Base-by-base conservation (phyloP, 2,329 filamentous ascomycete species). In the Fusarium staphyleae region DNA sequence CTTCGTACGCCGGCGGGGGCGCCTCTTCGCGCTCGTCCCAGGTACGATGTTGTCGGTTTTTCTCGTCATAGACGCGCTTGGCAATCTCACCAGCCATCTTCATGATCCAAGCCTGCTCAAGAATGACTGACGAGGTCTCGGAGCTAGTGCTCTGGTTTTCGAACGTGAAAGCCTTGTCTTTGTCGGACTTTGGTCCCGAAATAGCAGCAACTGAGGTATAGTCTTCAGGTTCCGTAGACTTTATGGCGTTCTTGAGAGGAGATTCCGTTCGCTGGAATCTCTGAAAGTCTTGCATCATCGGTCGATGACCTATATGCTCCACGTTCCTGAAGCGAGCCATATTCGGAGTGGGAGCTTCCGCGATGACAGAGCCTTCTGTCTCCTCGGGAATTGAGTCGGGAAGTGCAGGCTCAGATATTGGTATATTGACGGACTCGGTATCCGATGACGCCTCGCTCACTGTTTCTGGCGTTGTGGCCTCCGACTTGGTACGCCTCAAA, bases 61-160 rank as follows among this genome's bases (percentile, higher is more conserved):
- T 95, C 75, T 96, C 90, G 64, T 96, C 90, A 62, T 93, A 90
- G 61, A 96, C 91, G 49, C 91, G 88, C 43, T 87, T 81, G 29
- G 92, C 91, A 66, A 98, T 93, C 73, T 98, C 95, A 60, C 87
- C 88, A 5, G 93, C 93, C 85, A 99, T 95, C 78, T 96, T 95
- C 77, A 88, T 86, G 75, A 95, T 89, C 89, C 90, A 95, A 3
- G 90, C 90, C 72, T 91, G 88, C 70, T 92, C 89, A 19, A 91
- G 77, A 41, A 91, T 90, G 22, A 81, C 79, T 0, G 82, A 82
- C 11, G 81, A 79, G 5, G 76, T 78, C 26, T 84, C 81, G 1
- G 79, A 81, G 46, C 61, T 60, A 16, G 62, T 54, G 28, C 62
- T 61, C 67, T 54, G 70, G 69, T 67, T 66, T 62, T 70, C 74